Evolutionary conservation across 768 basidiomycete genomes (phyloP), one percentile per base, ranked within the genome.

Genomic region (Podaxis rugospora): DNA sequence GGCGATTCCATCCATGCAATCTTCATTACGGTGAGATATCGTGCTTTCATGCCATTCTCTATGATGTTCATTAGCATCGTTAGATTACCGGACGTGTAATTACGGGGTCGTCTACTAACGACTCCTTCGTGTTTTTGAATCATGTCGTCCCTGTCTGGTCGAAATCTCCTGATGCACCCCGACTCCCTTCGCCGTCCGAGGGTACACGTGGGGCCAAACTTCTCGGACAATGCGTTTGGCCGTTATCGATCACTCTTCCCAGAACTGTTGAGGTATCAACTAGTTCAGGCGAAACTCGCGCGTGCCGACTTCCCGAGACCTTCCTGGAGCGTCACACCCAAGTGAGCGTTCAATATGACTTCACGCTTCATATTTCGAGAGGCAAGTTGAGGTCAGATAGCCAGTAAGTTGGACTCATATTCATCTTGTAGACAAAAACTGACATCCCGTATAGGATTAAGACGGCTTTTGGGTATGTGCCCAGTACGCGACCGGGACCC

Each of bases 401-500:
- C 68, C 75, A 71, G 81, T 81, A 60, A 69, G 78, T 72, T n/a
- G 9, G 27, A 6, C 9, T 42, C 10, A 14, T 27, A 18, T 16
- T 14, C 16, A 23, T 21, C 46, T 36, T 27, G 27, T 25, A 4
- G 46, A 18, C 18, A 44, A 44, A 18, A 44, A 27, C 40, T 60
- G 14, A 49, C 35, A 28, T 46, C 27, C 25, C 21, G 13, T 44
- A 63, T 55, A 82, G 82, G 62, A 75, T 84, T 44, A 80, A 76
- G 57, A 83, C 83, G 4, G 77, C 79, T 5, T 82, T 84, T 64
- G 82, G 79, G 37, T 84, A 82, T 65, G 76, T 84, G 14, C 78
- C 82, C 10, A 77, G 71, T 55, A 73, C 72, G 16, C 72, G 79
- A 52, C 81, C 83, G 7, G 77, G 76, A 13, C 69, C 76, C 23